Evolutionary conservation across 345 rosid genomes (phyloP), one percentile per base, ranked within the genome.

Genomic region (Populus nigra): DNA sequence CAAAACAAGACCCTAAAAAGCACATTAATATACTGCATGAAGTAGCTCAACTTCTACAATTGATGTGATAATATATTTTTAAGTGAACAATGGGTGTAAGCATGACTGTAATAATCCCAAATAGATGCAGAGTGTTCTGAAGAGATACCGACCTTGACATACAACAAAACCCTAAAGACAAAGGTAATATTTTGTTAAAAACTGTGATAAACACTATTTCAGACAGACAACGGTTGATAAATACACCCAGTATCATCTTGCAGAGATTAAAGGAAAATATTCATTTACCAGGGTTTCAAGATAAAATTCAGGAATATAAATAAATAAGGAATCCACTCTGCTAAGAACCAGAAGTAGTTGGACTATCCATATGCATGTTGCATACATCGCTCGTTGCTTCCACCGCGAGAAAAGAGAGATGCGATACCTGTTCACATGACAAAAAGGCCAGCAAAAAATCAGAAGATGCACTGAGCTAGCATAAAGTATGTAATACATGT

Each of bases 331-430:
- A 85, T 93, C 99, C 90, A 89, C 81, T 91, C 90, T 91, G 88
- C 96, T 91, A 77, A 96, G 88, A 79, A 88, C 90, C 78, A 96
- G 85, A 87, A 96, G 93, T 75, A 96, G 85, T 74, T 92, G 97
- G 63, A 92, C 97, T 80, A 89, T 88, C 98, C 98, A 93, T 94
- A 91, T 90, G 88, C 97, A 96, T 65, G 88, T 83, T 73, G 98
- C 99, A 89, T 93, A 93, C 96, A 96, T 96, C 82, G 98, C 99
- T 81, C 97, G 90, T 84, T 96, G 99, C 90, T 96, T 96, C 99
- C 99, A 96, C 50, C 88, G 87, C 36, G 98, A 91, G 83, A 88
- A 89, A 68, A 93, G 91, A 77, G 90, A 85, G 76, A 93, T 80
- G n/a, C 96, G 94, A 73, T 91, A 93, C 99, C 97, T 96, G 88